Evolutionary conservation across 176 grass and related monocot species (phyloP), one percentile per base, ranked within the genome.

Genomic region (Aegilops umbellulata): DNA sequence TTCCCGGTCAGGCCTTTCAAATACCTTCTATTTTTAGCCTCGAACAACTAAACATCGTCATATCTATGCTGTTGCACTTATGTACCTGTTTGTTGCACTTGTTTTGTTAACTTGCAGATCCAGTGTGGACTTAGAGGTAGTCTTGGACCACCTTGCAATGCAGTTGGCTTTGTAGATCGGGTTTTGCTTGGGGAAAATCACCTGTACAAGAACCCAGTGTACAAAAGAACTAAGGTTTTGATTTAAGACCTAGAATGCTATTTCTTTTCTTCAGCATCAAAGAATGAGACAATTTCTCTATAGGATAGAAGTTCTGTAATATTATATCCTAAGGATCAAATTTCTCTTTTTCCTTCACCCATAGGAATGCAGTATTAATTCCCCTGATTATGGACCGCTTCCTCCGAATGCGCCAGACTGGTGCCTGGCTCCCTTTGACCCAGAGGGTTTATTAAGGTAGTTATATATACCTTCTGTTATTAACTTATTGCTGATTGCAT

Each of bases 211-310:
- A 93, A 91, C 57, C 94, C 92, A 41, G 88, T 94, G 20, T 96
- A 96, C 58, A 96, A 88, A 96, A 94, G 97, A 87, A 99, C 93
- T 83, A 99, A 96, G 97, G 97, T 99, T 34, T 17, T 86, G 79
- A 80, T 35, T 77, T 46, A 77, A 72, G 36, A 60, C 68, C 75
- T 49, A 19, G 23, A 35, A 4, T 79, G 3, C 26, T 75, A 35
- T 19, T 44, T 1, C 30, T 69, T 80, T 74, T 10, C 6, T n/a
- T 64, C 17, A 32, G 20, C 39, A 79, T 34, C 87, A 35, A 36
- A 76, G 62, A 71, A n/a, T 57, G 38, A 74, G 8, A 15, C 35
- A 71, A 27, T 6, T 74, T 76, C 65, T 53, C 24, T 81, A 23
- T 70, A 62, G 80, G 32, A 38, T 55, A 76, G 2, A 25, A 49